A percentile compares a stretch with the other conserved stretches of the same genome.
phyloP scores from a whole-genome alignment of 257 asterid species.

The Solanum commersonii region DNA sequence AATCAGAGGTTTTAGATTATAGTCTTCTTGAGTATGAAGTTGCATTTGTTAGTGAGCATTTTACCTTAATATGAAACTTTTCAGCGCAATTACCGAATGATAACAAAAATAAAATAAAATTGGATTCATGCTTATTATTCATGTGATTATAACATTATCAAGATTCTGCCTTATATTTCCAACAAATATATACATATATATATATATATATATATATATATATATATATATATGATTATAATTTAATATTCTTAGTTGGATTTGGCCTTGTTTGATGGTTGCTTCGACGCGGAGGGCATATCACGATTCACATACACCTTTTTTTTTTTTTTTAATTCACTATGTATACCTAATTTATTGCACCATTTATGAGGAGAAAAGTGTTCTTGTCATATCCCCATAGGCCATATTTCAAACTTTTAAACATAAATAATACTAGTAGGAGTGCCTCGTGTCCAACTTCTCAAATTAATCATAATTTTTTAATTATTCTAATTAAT shows the following conservation, averaged over 20 bases:
- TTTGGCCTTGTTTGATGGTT: neutral
- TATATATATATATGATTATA: neutral
- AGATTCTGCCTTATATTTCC: neutral
- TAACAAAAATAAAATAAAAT: too few species aligned
- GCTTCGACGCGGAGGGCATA: too few species aligned
- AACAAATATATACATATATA: neutral
- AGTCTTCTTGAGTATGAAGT: too few species aligned
- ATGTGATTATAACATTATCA: neutral
- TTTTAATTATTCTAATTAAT: neutral
- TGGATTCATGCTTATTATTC: too few species aligned
- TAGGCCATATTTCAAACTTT: neutral
- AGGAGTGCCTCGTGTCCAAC: neutral
- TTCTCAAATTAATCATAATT: neutral
- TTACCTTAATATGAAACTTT: too few species aligned
- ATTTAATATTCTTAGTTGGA: neutral
- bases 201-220: too few species aligned
- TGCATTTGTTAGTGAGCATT: neutral
- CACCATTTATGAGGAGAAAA: neutral
- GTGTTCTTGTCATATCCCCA: neutral
- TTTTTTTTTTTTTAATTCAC: neutral
- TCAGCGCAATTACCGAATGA: neutral
- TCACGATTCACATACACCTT: too few species aligned
- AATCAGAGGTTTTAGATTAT: too few species aligned
- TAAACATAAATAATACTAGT: neutral
- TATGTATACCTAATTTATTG: neutral